Evolutionary conservation across 768 basidiomycete genomes (phyloP).

Genomic region (Pisolithus tinctorius): DNA sequence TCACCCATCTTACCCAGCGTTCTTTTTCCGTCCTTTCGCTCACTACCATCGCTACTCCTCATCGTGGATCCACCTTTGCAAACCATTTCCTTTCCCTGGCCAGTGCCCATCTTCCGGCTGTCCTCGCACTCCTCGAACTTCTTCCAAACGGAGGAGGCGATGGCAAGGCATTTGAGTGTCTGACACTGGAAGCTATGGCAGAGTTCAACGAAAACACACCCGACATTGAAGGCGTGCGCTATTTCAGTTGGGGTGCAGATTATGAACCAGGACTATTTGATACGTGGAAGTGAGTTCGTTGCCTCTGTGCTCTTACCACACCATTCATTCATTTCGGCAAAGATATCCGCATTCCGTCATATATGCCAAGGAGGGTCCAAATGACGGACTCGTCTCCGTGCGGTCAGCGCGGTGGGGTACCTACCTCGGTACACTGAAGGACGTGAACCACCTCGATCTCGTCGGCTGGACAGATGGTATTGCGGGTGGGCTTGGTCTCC

Average conservation of each 20-base stretch:
- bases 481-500: conserved; percentile 22
- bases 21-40: conserved; percentile 79
- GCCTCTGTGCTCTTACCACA: background rate
- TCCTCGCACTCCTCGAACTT: conserved; percentile 70
- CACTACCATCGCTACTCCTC: conserved; percentile 93
- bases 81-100: conserved; percentile 84
- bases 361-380: conserved; percentile 81
- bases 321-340: background rate
- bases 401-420: conserved; percentile 90
- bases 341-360: conserved; percentile 76
- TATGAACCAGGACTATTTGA: conserved; percentile 89
- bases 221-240: conserved; percentile 70
- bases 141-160: conserved; percentile 92
- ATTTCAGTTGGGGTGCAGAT: conserved; percentile 93
- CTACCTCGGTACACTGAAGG: conserved; percentile 85
- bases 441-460: conserved; percentile 88
- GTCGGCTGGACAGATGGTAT: conserved; percentile 75
- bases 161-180: conserved; percentile 85
- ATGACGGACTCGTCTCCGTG: conserved; percentile 90
- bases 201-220: conserved; percentile 84
- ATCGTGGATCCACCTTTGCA: conserved; percentile 90
- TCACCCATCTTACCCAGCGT: conserved; percentile 72
- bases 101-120: conserved; percentile 54
- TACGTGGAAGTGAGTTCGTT: conserved; percentile 58
- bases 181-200: conserved; percentile 81